These are phyloP conservation scores for Kernera saxatilis DNA, from an alignment of 345 rosid genomes.

Conservation along the genomic window DNA sequence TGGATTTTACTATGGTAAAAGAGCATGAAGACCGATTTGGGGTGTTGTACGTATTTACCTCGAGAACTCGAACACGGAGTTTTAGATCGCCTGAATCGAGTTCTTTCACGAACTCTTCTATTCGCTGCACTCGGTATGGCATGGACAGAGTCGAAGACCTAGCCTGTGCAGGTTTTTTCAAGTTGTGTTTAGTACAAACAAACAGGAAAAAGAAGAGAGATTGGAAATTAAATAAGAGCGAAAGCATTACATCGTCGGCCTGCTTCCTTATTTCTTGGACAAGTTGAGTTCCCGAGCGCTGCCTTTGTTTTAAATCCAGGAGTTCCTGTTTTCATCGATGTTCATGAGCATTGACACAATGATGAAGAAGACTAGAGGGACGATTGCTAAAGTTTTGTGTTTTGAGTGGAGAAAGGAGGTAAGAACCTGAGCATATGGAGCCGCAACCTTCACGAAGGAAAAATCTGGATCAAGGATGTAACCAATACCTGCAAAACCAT, in stretches of 20 bases:
- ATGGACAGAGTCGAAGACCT: conserved; percentile 72
- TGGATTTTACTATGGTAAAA: neutral
- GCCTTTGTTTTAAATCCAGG: conserved; percentile 54
- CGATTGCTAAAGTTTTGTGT: neutral
- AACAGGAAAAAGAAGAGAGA: neutral
- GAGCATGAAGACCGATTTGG: neutral
- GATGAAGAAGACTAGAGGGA: neutral
- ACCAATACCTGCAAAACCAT: conserved; percentile 65
- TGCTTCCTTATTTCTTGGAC: conserved; percentile 82
- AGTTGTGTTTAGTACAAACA: conserved; percentile 9
- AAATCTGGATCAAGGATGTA: conserved; percentile 78
- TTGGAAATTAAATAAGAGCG: neutral
- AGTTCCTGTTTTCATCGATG: conserved; percentile 56
- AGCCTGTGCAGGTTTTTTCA: conserved; percentile 46
- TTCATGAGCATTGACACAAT: conserved; percentile 5
- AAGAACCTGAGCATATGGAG: conserved; percentile 88
- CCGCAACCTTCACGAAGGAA: conserved; percentile 80
- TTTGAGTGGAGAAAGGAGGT: neutral
- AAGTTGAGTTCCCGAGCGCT: conserved; percentile 48
- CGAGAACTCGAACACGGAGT: conserved; percentile 90
- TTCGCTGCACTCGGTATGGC: conserved; percentile 78
- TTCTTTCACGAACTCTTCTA: conserved; percentile 83
- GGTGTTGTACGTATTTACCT: conserved; percentile 41
- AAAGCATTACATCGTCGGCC: conserved; percentile 66
- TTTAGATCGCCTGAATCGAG: conserved; percentile 89